phyloP scores from a whole-genome alignment of 1,139 yeast species.

The Suhomyces bolitotheri region DNA sequence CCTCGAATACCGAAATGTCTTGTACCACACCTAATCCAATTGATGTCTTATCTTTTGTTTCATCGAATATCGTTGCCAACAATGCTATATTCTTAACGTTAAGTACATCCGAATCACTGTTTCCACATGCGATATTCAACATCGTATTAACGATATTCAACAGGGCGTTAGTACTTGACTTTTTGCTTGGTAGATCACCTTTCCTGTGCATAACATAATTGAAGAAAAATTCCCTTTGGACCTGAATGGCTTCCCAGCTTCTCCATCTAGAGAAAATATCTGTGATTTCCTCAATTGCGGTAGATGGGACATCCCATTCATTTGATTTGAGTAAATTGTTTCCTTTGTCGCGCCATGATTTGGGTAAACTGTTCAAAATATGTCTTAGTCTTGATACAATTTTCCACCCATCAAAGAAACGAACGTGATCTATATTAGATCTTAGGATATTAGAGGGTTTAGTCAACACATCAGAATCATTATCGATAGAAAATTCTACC shows the following conservation, averaged over 20 bases:
- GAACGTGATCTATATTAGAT: conserved; percentile 67
- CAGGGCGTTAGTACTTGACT: conserved; percentile 2
- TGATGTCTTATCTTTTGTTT: conserved; percentile 13
- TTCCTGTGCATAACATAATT: conserved; percentile 35
- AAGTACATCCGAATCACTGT: conserved; percentile 18
- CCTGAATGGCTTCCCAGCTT: conserved; percentile 71
- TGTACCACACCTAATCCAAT: conserved; percentile 17
- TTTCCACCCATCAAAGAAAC: conserved; percentile 88
- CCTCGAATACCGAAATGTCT: conserved; percentile 14
- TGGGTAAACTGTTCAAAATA: conserved; percentile 61
- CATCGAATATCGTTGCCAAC: conserved; percentile 6
- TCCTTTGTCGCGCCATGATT: conserved; percentile 42
- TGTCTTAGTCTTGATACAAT: conserved; percentile 77
- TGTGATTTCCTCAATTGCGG: conserved; percentile 56
- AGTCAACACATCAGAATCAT: conserved; percentile 88
- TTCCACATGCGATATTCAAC: conserved; percentile 9
- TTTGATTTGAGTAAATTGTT: conserved; percentile 21
- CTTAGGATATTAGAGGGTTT: conserved; percentile 83
- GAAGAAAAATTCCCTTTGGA: conserved; percentile 55
- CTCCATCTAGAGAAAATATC: conserved; percentile 78
- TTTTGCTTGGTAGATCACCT: conserved; percentile 4
- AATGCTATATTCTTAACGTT: conserved; percentile 16
- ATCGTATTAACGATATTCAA: conserved; percentile 10
- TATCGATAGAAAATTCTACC: conserved; percentile 57
- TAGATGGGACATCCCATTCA: conserved; percentile 45